A percentile compares a stretch with the other conserved stretches of the same genome.
phyloP scores from a whole-genome alignment of 2,329 filamentous ascomycete genomes.

The Sclerotinia glacialis region DNA sequence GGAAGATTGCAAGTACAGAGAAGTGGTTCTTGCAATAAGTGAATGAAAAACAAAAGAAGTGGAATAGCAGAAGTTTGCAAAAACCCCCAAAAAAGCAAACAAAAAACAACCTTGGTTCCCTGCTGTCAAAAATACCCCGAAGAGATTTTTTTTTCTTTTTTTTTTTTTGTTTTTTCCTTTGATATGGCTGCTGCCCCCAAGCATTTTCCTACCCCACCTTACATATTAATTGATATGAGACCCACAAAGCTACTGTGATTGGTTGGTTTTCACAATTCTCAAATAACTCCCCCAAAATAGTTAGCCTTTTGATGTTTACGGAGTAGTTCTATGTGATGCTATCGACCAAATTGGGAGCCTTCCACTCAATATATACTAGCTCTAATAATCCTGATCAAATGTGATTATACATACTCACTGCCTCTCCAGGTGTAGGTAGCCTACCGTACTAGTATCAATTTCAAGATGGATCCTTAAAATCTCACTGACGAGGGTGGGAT shows the following conservation, averaged over 20 bases:
- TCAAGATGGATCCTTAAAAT: neutral
- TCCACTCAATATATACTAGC: neutral
- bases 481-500: neutral
- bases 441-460: too few species aligned
- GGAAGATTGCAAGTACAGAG: neutral
- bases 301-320: neutral
- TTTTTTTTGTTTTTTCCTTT: neutral
- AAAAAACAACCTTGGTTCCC: neutral
- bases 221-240: neutral
- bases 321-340: neutral
- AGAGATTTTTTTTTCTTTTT: slow-evolving; percentile 1
- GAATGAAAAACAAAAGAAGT: neutral
- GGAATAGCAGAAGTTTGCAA: neutral
- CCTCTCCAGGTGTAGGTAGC: too few species aligned
- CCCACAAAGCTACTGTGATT: neutral
- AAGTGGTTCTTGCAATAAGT: neutral
- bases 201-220: slow-evolving; percentile 3
- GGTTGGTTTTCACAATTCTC: neutral
- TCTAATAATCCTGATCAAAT: too few species aligned
- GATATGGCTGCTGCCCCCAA: slow-evolving; percentile 1
- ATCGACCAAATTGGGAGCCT: neutral
- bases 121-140: neutral
- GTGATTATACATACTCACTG: too few species aligned
- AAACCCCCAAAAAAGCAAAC: too few species aligned
- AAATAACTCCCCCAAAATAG: neutral